Evolutionary conservation across 495 filamentous ascomycete genomes (phyloP).

Genomic region (Sordaria brevicollis): DNA sequence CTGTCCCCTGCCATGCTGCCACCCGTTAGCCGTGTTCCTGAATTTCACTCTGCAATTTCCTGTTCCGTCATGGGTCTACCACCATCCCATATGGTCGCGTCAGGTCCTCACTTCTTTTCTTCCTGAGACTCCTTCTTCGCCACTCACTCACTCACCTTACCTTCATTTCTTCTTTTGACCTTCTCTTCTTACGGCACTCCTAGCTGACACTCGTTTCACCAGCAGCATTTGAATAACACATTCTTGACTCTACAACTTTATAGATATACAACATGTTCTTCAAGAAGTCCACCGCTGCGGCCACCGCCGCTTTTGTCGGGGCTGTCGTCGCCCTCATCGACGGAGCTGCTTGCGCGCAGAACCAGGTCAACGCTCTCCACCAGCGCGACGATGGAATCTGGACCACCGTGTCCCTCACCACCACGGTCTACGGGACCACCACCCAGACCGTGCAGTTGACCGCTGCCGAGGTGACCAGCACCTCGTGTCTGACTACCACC

Average conservation of each 20-base stretch:
- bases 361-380: neutral
- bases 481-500: neutral
- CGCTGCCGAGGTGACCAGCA: neutral
- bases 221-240: neutral
- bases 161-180: neutral
- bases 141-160: neutral
- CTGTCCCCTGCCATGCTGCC: neutral
- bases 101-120: neutral
- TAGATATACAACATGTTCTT: neutral
- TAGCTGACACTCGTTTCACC: neutral
- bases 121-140: neutral
- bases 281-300: neutral
- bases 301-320: neutral
- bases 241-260: neutral
- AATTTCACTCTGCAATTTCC: neutral
- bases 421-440: neutral
- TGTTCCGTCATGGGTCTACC: neutral
- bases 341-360: neutral
- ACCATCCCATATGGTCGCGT: neutral
- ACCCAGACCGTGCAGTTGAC: neutral
- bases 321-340: neutral
- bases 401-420: neutral
- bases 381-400: neutral
- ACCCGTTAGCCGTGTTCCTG: neutral
- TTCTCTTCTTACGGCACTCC: neutral